Evolutionary conservation across 768 basidiomycete genomes (phyloP).

Genomic region (Phlebiopsis gigantea): DNA sequence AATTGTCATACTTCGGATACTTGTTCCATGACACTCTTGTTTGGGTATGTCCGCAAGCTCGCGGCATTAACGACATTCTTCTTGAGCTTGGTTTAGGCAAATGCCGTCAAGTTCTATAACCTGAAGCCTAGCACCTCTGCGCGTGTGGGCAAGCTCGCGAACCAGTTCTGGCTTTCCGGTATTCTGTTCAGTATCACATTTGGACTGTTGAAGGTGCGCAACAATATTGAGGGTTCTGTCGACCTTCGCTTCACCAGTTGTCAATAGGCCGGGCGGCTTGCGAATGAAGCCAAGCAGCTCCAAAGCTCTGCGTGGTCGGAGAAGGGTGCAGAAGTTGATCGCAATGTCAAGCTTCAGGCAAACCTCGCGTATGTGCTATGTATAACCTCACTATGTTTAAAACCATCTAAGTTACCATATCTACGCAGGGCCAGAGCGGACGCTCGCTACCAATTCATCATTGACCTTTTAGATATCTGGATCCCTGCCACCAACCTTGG

Average conservation of each 20-base stretch:
- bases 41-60: constrained; percentile 57
- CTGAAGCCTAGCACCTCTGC: constrained; percentile 57
- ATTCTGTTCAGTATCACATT: constrained; percentile 76
- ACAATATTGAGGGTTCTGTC: not conserved
- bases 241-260: not conserved
- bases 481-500: constrained; percentile 83
- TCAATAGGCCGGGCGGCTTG: constrained; percentile 52
- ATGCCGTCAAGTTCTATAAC: constrained; percentile 58
- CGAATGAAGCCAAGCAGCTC: constrained; percentile 53
- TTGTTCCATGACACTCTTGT: constrained; percentile 75
- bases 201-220: constrained; percentile 58
- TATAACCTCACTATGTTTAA: not conserved
- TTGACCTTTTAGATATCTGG: constrained; percentile 85
- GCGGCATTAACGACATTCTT: not conserved
- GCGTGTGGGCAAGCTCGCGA: constrained; percentile 58
- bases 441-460: constrained; percentile 72
- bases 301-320: constrained; percentile 45
- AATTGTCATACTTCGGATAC: constrained; percentile 87
- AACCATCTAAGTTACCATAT: not conserved
- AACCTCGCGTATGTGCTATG: constrained; percentile 44
- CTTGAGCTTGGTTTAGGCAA: constrained; percentile 39
- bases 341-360: constrained; percentile 58
- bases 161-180: constrained; percentile 85
- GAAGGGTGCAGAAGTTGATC: constrained; percentile 62
- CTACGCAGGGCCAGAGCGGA: constrained; percentile 44